phyloP scores from a whole-genome alignment of 2,329 filamentous ascomycete species.

The Cryoendolithus antarcticus region DNA sequence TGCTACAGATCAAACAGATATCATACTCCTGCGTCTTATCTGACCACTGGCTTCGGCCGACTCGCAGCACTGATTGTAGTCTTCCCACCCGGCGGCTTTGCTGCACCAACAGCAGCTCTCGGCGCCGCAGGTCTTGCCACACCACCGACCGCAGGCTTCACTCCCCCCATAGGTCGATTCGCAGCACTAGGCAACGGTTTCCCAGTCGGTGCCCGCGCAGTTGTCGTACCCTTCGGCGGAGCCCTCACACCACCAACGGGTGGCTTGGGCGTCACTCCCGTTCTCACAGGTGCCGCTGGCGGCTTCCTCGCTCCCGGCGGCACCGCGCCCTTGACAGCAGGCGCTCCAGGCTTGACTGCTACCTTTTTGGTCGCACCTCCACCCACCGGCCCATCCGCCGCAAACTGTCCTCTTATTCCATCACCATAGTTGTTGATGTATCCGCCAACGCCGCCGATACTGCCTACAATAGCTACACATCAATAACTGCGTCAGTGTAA shows the following conservation, averaged over 20 bases:
- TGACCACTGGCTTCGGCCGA: constrained; percentile 6
- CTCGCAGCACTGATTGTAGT: constrained; percentile 11
- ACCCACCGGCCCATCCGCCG: constrained; percentile 18
- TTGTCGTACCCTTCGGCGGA: background rate
- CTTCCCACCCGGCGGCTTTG: constrained; percentile 6
- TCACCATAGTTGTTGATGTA: constrained; percentile 25
- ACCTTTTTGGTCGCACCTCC: constrained; percentile 4
- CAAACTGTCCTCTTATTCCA: constrained; percentile 18
- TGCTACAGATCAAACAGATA: too few species aligned
- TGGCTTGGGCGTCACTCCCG: too few species aligned
- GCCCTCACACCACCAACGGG: background rate
- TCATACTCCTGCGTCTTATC: too few species aligned
- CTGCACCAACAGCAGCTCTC: constrained; percentile 2
- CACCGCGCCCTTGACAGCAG: background rate
- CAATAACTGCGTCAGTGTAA: constrained; percentile 10
- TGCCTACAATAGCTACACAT: constrained; percentile 21
- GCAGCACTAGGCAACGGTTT: constrained; percentile 1
- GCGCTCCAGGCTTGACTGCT: constrained; percentile 1
- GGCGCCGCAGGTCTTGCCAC: constrained; percentile 4
- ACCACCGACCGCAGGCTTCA: background rate
- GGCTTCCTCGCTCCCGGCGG: background rate
- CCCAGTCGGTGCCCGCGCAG: background rate
- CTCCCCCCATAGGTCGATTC: background rate
- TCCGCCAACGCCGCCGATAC: constrained; percentile 21
- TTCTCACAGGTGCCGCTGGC: too few species aligned